These are phyloP conservation scores for Tuber umbilicatum DNA, from an alignment of 495 filamentous ascomycete species.

Conservation along the genomic window DNA sequence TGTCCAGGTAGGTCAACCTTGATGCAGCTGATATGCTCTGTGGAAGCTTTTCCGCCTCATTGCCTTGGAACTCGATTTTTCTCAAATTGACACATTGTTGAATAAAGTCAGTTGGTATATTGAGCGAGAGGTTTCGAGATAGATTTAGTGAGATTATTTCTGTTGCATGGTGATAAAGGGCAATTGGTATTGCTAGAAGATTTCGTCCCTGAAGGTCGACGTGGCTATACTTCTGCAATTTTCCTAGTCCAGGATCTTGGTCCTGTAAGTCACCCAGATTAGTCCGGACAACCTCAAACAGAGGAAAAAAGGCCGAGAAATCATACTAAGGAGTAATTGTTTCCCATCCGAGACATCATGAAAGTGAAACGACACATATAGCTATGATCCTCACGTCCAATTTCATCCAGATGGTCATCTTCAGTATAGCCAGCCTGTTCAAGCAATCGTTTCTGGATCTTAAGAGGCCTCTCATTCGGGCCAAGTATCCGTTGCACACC, in stretches of 20 bases:
- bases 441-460: slow-evolving; percentile 86
- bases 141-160: slow-evolving; percentile 95
- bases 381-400: slow-evolving; percentile 96
- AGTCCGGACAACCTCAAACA: background rate
- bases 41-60: slow-evolving; percentile 83
- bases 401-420: slow-evolving; percentile 79
- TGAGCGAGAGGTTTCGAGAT: slow-evolving; percentile 81
- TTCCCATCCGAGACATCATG: slow-evolving; percentile 74
- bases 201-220: slow-evolving; percentile 89
- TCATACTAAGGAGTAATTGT: slow-evolving; percentile 49
- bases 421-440: slow-evolving; percentile 90
- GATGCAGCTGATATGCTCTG: slow-evolving; percentile 74
- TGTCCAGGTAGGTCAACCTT: slow-evolving; percentile 77
- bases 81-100: slow-evolving; percentile 83
- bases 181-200: slow-evolving; percentile 89
- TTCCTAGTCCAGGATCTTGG: slow-evolving; percentile 70
- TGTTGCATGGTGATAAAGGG: slow-evolving; percentile 78
- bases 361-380: slow-evolving; percentile 95
- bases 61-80: slow-evolving; percentile 89
- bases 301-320: background rate
- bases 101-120: slow-evolving; percentile 94
- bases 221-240: slow-evolving; percentile 81
- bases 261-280: slow-evolving; percentile 43
- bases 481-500: slow-evolving; percentile 77
- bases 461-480: slow-evolving; percentile 70